Conservation (phyloP, 768 basidiomycete genomes). For the Phlebiopsis flavidoalba region DNA sequence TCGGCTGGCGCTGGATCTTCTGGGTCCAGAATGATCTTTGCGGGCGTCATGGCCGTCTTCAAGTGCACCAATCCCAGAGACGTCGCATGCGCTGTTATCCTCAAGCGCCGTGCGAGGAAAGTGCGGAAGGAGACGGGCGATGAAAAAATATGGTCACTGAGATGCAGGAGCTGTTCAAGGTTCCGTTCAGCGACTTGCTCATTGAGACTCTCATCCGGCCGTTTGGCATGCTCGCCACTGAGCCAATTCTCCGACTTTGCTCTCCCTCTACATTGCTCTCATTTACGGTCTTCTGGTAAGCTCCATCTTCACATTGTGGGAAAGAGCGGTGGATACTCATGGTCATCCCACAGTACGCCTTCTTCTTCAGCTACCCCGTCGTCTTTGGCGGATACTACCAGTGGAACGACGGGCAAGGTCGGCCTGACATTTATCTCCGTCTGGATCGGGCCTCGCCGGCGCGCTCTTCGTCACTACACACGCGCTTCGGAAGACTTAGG, state of each 20-base stretch:
- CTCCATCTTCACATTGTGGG: not conserved
- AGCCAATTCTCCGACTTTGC: conserved; percentile 42
- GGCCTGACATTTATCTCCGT: conserved; percentile 38
- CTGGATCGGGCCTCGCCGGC: conserved; percentile 30
- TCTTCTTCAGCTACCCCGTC: conserved; percentile 32
- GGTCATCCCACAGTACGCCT: conserved; percentile 23
- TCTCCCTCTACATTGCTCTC: conserved; percentile 40
- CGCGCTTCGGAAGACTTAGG: too few relatives aligned
- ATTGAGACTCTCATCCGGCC: conserved; percentile 38
- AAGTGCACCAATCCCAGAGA: conserved; percentile 35
- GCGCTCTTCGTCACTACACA: conserved; percentile 31
- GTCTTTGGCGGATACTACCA: conserved; percentile 32
- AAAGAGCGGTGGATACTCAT: not conserved
- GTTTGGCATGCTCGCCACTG: conserved; percentile 39
- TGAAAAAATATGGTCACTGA: conserved; percentile 34
- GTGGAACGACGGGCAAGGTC: conserved; percentile 31
- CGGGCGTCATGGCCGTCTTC: conserved; percentile 25
- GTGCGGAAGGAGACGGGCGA: conserved; percentile 33
- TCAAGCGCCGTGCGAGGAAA: conserved; percentile 33
- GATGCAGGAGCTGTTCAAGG: conserved; percentile 35
- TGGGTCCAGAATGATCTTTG: conserved; percentile 36
- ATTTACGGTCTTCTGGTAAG: conserved; percentile 34
- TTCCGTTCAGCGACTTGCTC: conserved; percentile 30
- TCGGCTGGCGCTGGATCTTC: conserved; percentile 35
- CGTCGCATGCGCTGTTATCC: conserved; percentile 39